A percentile compares a stretch with the other conserved stretches of the same genome.
These are phyloP conservation scores for Aureobasidium sp. DNA, from an alignment of 2,329 filamentous ascomycete genomes.

Conservation along the genomic window DNA sequence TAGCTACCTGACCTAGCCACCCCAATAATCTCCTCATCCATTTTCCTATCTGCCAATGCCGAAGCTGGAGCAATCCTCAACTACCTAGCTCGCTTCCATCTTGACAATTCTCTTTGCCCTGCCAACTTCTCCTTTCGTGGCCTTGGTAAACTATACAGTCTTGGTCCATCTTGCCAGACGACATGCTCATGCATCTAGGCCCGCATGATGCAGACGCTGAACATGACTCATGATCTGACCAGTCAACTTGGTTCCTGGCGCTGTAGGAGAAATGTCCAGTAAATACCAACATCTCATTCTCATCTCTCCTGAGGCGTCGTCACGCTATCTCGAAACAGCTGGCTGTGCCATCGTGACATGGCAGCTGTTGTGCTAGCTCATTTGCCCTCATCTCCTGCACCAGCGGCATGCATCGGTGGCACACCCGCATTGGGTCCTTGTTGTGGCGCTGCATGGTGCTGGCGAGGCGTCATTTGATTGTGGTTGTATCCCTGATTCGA, in stretches of 20 bases:
- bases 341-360: constrained; percentile 2
- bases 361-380: constrained; percentile 19
- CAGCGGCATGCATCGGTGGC: constrained; percentile 20
- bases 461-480: constrained; percentile 29
- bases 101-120: background rate
- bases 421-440: constrained; percentile 26
- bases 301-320: constrained; percentile 2
- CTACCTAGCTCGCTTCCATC: background rate
- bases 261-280: background rate
- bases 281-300: background rate
- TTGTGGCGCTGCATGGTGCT: constrained; percentile 26
- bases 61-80: constrained; percentile 1
- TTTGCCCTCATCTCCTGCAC: constrained; percentile 26
- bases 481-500: constrained; percentile 23
- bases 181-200: background rate
- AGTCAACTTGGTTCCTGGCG: background rate
- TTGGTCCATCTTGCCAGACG: background rate
- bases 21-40: background rate
- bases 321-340: background rate
- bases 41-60: background rate
- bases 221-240: background rate
- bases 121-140: background rate
- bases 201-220: background rate
- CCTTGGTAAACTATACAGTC: background rate
- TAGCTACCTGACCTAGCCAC: background rate